A percentile compares a stretch with the other conserved stretches of the same genome.
Conservation (phyloP, 1,284 basidiomycete genomes). For the Cerrena zonata region DNA sequence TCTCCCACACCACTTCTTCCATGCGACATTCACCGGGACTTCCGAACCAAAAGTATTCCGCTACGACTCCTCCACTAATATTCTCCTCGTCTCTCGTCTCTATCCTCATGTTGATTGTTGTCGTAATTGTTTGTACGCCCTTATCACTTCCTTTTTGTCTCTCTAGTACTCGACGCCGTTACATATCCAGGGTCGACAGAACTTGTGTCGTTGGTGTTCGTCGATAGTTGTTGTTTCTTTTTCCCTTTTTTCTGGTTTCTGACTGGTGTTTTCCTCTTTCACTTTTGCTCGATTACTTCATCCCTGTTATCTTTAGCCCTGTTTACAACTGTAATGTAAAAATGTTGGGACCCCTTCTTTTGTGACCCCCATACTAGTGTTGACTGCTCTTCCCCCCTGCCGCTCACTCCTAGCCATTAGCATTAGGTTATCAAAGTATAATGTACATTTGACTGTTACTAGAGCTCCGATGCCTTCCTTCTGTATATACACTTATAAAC, state of each 20-base stretch:
- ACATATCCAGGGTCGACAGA: neutral
- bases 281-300: neutral
- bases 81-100: neutral
- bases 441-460: neutral
- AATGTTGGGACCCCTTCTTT: neutral
- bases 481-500: neutral
- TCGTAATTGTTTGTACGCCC: neutral
- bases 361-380: neutral
- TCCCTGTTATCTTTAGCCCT: too few relatives aligned
- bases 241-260: neutral
- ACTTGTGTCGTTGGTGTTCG: neutral
- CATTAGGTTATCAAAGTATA: neutral
- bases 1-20: neutral
- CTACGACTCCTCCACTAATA: too few relatives aligned
- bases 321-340: neutral
- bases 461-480: too few relatives aligned
- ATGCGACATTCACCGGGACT: neutral
- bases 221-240: neutral
- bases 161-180: neutral
- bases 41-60: neutral
- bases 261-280: neutral
- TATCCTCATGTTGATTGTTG: neutral
- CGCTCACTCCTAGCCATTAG: neutral
- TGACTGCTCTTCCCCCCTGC: too few relatives aligned
- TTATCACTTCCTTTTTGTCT: neutral